Evolutionary conservation across 1,284 basidiomycete species (phyloP).

Genomic region (Fomes fomentarius): DNA sequence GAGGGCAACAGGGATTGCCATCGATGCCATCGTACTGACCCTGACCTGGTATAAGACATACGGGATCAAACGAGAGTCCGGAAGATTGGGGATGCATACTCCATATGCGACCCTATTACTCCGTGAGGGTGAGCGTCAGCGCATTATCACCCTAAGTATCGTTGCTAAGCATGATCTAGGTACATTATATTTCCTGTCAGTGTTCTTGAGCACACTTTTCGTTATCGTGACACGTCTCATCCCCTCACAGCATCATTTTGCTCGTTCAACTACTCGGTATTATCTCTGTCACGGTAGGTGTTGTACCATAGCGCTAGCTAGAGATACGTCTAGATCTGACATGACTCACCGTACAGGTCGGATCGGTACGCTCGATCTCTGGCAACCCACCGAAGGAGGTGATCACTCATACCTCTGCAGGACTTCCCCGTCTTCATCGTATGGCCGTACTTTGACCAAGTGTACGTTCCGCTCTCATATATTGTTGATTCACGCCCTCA

Average conservation of each 20-base stretch:
- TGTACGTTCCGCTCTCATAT: slow-evolving; percentile 9
- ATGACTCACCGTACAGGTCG: too few species aligned
- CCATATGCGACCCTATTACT: slow-evolving; percentile 23
- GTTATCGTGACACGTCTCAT: background rate
- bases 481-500: too few species aligned
- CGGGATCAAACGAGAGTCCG: slow-evolving; percentile 22
- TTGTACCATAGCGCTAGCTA: background rate
- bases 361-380: slow-evolving; percentile 4
- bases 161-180: slow-evolving; percentile 8
- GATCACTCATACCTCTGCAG: background rate
- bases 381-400: background rate
- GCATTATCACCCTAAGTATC: background rate
- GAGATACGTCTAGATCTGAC: too few species aligned
- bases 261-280: slow-evolving; percentile 21
- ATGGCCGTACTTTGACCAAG: slow-evolving; percentile 26
- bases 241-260: slow-evolving; percentile 11
- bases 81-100: slow-evolving; percentile 15
- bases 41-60: slow-evolving; percentile 30
- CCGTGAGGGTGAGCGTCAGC: slow-evolving; percentile 24
- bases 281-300: slow-evolving; percentile 16
- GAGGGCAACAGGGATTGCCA: background rate
- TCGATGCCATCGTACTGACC: slow-evolving; percentile 20
- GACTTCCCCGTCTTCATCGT: slow-evolving; percentile 24
- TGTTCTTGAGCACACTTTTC: background rate
- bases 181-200: slow-evolving; percentile 26